Evolutionary conservation across 352 stramenopile species (phyloP).

Genomic region (Bremia lactucae): DNA sequence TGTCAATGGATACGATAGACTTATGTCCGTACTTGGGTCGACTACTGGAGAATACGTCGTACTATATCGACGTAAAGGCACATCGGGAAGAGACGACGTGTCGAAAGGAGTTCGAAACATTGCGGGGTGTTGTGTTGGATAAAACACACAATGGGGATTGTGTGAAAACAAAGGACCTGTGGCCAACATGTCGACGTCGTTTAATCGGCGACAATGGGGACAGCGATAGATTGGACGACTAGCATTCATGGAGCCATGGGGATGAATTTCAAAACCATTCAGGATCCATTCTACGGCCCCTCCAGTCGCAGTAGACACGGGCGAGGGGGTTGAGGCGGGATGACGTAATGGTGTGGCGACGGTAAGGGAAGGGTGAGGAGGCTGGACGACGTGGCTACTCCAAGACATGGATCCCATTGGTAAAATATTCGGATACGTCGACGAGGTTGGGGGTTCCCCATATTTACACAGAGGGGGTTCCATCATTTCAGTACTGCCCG

Average conservation of each 20-base stretch:
- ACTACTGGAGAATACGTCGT: conserved; percentile 28
- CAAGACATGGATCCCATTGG: conserved; percentile 31
- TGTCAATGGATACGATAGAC: conserved; percentile 9
- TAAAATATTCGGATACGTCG: too few species aligned
- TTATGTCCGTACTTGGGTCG: conserved; percentile 16
- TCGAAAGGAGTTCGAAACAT: conserved; percentile 49
- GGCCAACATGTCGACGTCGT: conserved; percentile 62
- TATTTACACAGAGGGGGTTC: conserved; percentile 17
- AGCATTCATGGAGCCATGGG: conserved; percentile 54
- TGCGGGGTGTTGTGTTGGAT: conserved; percentile 8
- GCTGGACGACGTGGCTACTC: conserved; percentile 39
- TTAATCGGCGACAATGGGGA: conserved; percentile 48
- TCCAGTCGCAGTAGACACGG: too few species aligned
- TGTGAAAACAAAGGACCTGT: conserved; percentile 44
- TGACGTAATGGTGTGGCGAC: too few species aligned
- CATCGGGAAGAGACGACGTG: conserved; percentile 24
- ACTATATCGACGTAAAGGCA: conserved; percentile 29
- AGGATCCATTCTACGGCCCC: conserved; percentile 56
- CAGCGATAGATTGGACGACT: conserved; percentile 70
- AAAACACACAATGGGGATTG: conserved; percentile 43
- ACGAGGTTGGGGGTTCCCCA: too few species aligned
- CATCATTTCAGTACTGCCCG: conserved; percentile 14
- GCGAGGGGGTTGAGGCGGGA: too few species aligned
- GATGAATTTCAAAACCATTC: conserved; percentile 69
- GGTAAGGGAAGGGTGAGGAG: too few species aligned